Evolutionary conservation across 2,329 filamentous ascomycete genomes (phyloP).

Genomic region (Orbilia blumenaviensis): DNA sequence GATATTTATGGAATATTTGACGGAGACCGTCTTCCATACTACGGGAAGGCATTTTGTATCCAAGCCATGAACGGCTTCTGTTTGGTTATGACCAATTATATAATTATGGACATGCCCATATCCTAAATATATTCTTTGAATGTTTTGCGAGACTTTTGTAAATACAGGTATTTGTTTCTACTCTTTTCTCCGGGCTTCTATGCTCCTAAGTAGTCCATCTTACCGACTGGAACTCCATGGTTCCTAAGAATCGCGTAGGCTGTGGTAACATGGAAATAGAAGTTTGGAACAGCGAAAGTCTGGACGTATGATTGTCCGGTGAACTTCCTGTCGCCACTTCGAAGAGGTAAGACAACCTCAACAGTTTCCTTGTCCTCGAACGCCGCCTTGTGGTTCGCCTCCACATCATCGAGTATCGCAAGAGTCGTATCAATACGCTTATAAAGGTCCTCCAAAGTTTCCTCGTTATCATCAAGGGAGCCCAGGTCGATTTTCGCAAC

Average conservation of each 20-base stretch:
- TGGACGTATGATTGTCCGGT: conserved; percentile 64
- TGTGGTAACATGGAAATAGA: conserved; percentile 71
- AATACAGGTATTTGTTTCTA: no score
- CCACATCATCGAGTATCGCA: conserved; percentile 63
- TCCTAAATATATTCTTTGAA: background rate
- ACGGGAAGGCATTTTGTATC: no score
- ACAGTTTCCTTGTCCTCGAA: conserved; percentile 63
- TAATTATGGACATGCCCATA: no score
- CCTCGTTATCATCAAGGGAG: conserved; percentile 62
- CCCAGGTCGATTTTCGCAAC: conserved; percentile 60
- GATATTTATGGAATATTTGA: no score
- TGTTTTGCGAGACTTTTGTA: background rate
- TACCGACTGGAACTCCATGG: conserved; percentile 71
- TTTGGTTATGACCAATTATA: no score
- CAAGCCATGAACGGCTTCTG: no score
- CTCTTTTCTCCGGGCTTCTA: background rate
- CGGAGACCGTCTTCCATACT: no score
- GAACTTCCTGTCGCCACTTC: conserved; percentile 61
- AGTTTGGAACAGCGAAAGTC: conserved; percentile 68
- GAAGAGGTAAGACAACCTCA: conserved; percentile 61
- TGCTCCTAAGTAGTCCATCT: conserved; percentile 65
- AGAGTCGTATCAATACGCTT: conserved; percentile 65
- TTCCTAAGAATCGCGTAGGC: conserved; percentile 71
- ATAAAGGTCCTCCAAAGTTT: conserved; percentile 65
- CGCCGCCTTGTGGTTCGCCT: conserved; percentile 58